Evolutionary conservation across 2,329 filamentous ascomycete genomes (phyloP).

Genomic region (Rutstroemia sydowiana): DNA sequence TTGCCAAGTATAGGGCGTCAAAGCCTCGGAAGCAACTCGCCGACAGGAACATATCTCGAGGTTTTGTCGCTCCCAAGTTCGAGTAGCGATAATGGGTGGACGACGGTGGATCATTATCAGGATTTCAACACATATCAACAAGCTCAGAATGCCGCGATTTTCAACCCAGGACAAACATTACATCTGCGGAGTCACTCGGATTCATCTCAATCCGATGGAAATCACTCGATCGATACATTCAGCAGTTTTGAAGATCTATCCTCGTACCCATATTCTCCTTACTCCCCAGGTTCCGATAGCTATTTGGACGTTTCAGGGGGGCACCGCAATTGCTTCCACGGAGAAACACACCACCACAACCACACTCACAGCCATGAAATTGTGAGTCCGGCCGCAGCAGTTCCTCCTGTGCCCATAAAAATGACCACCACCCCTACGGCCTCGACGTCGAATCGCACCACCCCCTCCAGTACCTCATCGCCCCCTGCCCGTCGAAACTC

Average conservation of each 20-base stretch:
- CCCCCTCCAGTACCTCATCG: conserved; percentile 52
- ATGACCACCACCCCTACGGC: conserved; percentile 51
- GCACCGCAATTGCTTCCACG: conserved; percentile 56
- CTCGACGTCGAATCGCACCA: conserved; percentile 47
- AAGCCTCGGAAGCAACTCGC: conserved; percentile 56
- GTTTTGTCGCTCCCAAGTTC: conserved; percentile 75
- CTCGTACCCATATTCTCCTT: conserved; percentile 60
- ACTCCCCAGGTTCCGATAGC: conserved; percentile 75
- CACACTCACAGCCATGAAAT: conserved; percentile 42
- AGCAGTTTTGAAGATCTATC: conserved; percentile 76
- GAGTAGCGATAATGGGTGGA: conserved; percentile 83
- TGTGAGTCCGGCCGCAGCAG: conserved; percentile 61
- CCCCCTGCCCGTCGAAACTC: conserved; percentile 60
- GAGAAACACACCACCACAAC: conserved; percentile 43
- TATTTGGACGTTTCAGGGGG: conserved; percentile 49
- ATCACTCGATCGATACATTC: conserved; percentile 49
- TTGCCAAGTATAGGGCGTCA: conserved; percentile 39
- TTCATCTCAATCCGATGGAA: conserved; percentile 68
- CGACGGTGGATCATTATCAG: conserved; percentile 67
- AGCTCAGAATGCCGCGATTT: conserved; percentile 58
- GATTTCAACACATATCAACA: conserved; percentile 61
- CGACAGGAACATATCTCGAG: conserved; percentile 75
- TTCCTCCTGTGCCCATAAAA: conserved; percentile 64
- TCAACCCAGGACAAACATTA: conserved; percentile 85
- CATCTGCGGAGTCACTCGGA: conserved; percentile 84